Conservation (phyloP, 805 yeast genomes). For the Lipomyces starkeyi region DNA sequence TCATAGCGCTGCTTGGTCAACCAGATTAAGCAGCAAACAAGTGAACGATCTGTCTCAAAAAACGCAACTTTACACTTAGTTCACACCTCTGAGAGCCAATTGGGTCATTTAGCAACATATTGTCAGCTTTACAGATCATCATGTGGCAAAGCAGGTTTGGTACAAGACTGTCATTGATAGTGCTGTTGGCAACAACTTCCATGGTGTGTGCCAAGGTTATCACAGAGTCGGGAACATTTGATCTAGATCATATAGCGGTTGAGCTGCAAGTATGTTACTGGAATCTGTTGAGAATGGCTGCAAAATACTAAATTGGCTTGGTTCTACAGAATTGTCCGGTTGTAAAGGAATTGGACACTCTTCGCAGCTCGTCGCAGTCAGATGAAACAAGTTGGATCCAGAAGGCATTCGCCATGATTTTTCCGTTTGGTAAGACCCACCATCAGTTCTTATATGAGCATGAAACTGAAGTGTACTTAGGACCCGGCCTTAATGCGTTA, state of each 20-base stretch:
- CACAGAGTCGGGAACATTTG: constrained; percentile 27
- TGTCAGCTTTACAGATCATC: background rate
- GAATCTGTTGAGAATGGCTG: background rate
- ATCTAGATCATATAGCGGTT: constrained; percentile 25
- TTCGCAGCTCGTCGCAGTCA: constrained; percentile 32
- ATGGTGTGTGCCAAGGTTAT: constrained; percentile 20
- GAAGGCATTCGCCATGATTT: constrained; percentile 50
- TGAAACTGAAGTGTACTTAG: constrained; percentile 40
- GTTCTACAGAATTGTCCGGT: constrained; percentile 49
- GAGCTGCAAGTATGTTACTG: constrained; percentile 20
- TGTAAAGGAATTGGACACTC: constrained; percentile 50
- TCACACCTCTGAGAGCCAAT: background rate
- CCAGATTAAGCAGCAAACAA: too few relatives aligned
- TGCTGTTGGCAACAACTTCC: constrained; percentile 10
- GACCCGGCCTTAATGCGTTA: constrained; percentile 67
- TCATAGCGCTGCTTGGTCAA: too few relatives aligned
- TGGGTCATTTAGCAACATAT: background rate
- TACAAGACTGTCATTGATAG: background rate
- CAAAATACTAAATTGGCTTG: background rate
- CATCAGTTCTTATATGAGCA: too few relatives aligned
- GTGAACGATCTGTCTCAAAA: background rate
- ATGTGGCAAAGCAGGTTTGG: background rate
- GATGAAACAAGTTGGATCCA: constrained; percentile 45
- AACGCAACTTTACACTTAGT: background rate
- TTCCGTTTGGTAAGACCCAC: constrained; percentile 43